Base-by-base conservation (phyloP, 257 asterid genomes). In the Jasminum sambac region DNA sequence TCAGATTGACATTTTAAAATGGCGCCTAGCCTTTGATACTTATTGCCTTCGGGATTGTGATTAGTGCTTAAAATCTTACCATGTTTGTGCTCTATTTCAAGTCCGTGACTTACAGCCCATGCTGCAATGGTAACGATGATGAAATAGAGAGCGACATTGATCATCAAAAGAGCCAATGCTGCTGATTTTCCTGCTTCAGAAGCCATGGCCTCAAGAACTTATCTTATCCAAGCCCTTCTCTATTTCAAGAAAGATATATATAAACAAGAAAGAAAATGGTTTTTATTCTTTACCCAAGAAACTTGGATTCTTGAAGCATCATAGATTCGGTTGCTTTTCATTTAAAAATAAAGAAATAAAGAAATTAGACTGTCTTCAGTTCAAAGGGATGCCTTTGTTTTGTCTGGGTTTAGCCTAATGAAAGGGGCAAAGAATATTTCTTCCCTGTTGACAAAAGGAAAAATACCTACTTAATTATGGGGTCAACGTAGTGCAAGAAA, bases 181-280 rank as follows among this genome's bases (percentile, higher is more conserved):
- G 95, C 90, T 69, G 96, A 79, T 84, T 87, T 95, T 13, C 88
- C 94, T 76, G 86, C 91, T 12, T 92, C 94, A 57, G 96, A 88
- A 64, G 95, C 97, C 99, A 95, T 95, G 64, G 52, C 26, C 80
- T 77, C 8, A 8, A 65, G 26, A 8, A 16, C 39, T 60, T 36
- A 67, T n/a, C 65, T 9, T 6, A 21, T 48, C 25, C 57, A 67
- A 11, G 38, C 30, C 69, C 14, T 76, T 64, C 37, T 72, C 77
- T 71, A 68, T 26, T 73, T 77, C 38, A 69, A 67, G 61, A 62
- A 52, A 70, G 57, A 36, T 21, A 40, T 8, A 30, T 11, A 66
- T 61, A 67, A 25, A 36, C 67, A 57, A 34, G 76, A 17, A 21
- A n/a, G n/a, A 69, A 48, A 68, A 68, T 80, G 80, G 79, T n/a